These are phyloP conservation scores for Dothidotthia symphoricarpi DNA, from an alignment of 2,329 filamentous ascomycete species.

Conservation along the genomic window DNA sequence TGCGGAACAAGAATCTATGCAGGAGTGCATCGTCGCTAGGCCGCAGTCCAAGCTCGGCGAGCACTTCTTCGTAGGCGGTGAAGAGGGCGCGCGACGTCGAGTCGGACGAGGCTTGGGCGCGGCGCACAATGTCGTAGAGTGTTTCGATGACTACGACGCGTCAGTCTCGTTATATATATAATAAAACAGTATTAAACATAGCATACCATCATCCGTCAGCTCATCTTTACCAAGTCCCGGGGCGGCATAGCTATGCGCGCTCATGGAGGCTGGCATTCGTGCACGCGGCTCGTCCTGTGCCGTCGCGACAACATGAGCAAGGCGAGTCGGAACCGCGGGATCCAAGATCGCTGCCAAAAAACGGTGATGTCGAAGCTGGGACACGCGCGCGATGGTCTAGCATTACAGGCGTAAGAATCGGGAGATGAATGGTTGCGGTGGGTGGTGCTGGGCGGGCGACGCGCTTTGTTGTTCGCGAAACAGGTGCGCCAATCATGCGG, in stretches of 20 bases:
- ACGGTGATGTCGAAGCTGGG: slow-evolving; percentile 4
- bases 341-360: slow-evolving; percentile 6
- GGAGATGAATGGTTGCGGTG: slow-evolving; percentile 1
- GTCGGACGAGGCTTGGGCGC: slow-evolving; percentile 65
- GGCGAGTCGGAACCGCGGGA: slow-evolving; percentile 6
- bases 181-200: neutral
- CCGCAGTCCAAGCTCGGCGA: slow-evolving; percentile 68
- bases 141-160: slow-evolving; percentile 66
- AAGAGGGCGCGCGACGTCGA: slow-evolving; percentile 74
- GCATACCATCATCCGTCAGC: slow-evolving; percentile 37
- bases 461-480: too few relatives aligned
- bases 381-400: slow-evolving; percentile 14
- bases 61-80: slow-evolving; percentile 72
- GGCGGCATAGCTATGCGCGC: slow-evolving; percentile 37
- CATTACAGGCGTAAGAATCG: slow-evolving; percentile 20
- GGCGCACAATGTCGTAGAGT: slow-evolving; percentile 71
- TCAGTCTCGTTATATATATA: slow-evolving; percentile 7
- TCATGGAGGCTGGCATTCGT: slow-evolving; percentile 47
- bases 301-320: slow-evolving; percentile 44
- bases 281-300: slow-evolving; percentile 40
- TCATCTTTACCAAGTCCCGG: slow-evolving; percentile 41
- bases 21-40: slow-evolving; percentile 73
- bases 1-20: slow-evolving; percentile 74
- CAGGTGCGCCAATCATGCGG: too few relatives aligned
- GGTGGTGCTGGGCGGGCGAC: too few relatives aligned